Conservation (phyloP, 805 yeast genomes). For the Saccharomycopsis sp. region DNA sequence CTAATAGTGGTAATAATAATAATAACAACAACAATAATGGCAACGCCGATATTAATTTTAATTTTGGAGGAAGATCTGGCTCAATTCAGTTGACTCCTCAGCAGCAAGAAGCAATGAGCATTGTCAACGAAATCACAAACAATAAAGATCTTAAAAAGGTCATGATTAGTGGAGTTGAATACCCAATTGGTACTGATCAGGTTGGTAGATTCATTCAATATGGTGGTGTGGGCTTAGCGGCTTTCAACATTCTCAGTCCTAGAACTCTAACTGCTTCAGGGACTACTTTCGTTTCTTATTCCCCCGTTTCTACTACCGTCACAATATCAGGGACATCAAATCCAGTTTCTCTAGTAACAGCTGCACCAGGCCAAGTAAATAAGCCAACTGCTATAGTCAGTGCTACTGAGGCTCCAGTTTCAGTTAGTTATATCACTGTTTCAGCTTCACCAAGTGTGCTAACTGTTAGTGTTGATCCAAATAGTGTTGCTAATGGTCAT, state of each 20-base stretch:
- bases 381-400: background rate
- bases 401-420: background rate
- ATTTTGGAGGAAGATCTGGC: background rate
- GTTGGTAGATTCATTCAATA: constrained; percentile 9
- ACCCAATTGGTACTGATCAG: constrained; percentile 8
- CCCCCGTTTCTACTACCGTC: constrained; percentile 15
- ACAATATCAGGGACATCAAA: constrained; percentile 7
- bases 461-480: constrained; percentile 1
- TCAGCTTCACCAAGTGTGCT: background rate
- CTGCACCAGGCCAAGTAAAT: background rate
- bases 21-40: constrained; percentile 7
- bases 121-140: background rate
- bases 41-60: background rate
- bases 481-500: constrained; percentile 1
- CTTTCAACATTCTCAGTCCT: constrained; percentile 17
- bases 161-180: background rate
- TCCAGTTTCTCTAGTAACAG: background rate
- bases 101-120: constrained; percentile 1
- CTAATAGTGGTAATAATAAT: constrained; percentile 1
- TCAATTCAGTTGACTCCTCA: background rate
- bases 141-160: background rate
- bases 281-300: constrained; percentile 9
- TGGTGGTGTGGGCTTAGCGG: constrained; percentile 19
- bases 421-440: constrained; percentile 2
- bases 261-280: constrained; percentile 12